Conservation (phyloP, 257 asterid species). For the Lantana camara region DNA sequence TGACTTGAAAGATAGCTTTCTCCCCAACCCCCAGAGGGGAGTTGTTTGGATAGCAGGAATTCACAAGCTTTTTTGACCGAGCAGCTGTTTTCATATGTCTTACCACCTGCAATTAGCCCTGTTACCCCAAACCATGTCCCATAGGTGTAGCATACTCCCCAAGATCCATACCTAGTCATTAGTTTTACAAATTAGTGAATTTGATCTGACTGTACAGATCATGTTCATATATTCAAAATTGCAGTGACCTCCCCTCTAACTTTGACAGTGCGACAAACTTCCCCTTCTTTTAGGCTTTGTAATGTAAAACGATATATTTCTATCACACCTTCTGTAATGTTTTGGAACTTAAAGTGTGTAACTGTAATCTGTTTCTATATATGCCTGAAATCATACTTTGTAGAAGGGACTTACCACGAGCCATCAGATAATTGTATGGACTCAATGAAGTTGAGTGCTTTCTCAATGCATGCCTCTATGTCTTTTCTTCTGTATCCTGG, state of each 20-base stretch:
- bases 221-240: neutral
- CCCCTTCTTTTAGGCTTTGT: neutral
- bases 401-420: constrained; percentile 48
- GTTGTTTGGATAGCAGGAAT: constrained; percentile 68
- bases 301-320: too few relatives aligned
- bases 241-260: neutral
- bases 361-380: neutral
- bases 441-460: constrained; percentile 57
- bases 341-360: too few relatives aligned
- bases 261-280: neutral
- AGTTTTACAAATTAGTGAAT: neutral
- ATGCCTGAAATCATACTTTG: neutral
- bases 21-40: constrained; percentile 80
- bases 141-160: constrained; percentile 82
- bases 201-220: neutral
- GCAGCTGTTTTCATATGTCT: constrained; percentile 43
- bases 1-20: constrained; percentile 76
- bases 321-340: too few relatives aligned
- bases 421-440: constrained; percentile 62
- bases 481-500: constrained; percentile 46
- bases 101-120: constrained; percentile 58
- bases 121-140: constrained; percentile 78
- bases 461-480: constrained; percentile 45
- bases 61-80: constrained; percentile 62
- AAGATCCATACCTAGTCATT: constrained; percentile 62